Evolutionary conservation across 305 asterid genomes (phyloP).

Genomic region (Coffea humblotiana): DNA sequence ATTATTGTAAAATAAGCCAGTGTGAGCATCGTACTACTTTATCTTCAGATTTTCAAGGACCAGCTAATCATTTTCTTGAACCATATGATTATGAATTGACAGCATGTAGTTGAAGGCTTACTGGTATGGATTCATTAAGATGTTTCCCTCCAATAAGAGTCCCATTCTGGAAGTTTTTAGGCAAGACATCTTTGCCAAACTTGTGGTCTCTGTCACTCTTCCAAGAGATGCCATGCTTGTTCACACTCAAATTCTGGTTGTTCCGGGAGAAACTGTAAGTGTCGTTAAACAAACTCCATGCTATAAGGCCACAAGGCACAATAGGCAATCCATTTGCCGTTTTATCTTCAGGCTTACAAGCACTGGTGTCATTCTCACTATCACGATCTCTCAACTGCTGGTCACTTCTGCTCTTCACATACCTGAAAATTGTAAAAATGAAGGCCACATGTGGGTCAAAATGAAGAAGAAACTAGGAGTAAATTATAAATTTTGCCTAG

Average conservation of each 20-base stretch:
- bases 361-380: slow-evolving; percentile 30
- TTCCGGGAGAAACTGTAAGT: slow-evolving; percentile 54
- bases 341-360: slow-evolving; percentile 69
- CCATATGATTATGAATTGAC: background rate
- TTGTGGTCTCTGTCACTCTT: slow-evolving; percentile 81
- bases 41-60: slow-evolving; percentile 1
- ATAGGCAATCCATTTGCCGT: slow-evolving; percentile 38
- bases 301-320: slow-evolving; percentile 93
- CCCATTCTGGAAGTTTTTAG: slow-evolving; percentile 65
- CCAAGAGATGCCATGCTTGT: slow-evolving; percentile 74
- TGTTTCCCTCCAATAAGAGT: slow-evolving; percentile 55
- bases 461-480: background rate
- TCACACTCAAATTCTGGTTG: slow-evolving; percentile 48
- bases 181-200: slow-evolving; percentile 74
- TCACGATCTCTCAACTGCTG: slow-evolving; percentile 60
- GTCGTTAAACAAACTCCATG: slow-evolving; percentile 89
- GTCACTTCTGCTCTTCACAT: slow-evolving; percentile 90
- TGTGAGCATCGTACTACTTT: background rate
- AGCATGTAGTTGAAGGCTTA: slow-evolving; percentile 36
- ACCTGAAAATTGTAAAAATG: slow-evolving; percentile 37
- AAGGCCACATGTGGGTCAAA: background rate
- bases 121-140: slow-evolving; percentile 49
- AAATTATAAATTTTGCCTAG: background rate
- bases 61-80: background rate
- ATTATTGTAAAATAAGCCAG: background rate